Base-by-base conservation (phyloP, 176 grass and related monocot species). In the Carex cristatella region DNA sequence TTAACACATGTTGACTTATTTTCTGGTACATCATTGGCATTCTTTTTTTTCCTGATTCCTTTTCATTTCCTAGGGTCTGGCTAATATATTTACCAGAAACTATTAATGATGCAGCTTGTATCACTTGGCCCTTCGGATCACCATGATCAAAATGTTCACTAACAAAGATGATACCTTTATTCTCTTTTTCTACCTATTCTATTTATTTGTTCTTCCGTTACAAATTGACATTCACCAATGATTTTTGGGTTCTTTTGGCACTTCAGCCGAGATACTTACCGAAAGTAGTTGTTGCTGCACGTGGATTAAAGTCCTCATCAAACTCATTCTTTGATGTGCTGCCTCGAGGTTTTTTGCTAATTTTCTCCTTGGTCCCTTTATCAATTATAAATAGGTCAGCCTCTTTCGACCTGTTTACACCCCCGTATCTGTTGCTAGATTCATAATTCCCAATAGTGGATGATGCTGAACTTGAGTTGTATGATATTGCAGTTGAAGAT, bases 301-400 rank as follows among this genome's bases (percentile, higher is more conserved):
- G 94, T 62, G 88, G 92, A 63, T 97, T 73, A 79, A 97, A 97
- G 16, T 94, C 90, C 1, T 91, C 83, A 13, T 90, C 80, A 55
- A 77, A 40, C 18, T 87, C 57, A 51, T 60, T 58, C 65, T 88
- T 90, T 55, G 67, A 42, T 63, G 74, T 69, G 65, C 28, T 83
- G 23, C 57, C 72, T 27, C 27, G 69, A 78, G 79, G 67, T 73
- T 51, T 42, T 30, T 28, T 46, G 16, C 4, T 87, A n/a, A 38
- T 15, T 11, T 42, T 73, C 69, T 89, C 66, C 63, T 66, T 60
- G 53, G n/a, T 1, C 19, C 44, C 88, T 46, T 81, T 89, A 85
- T 67, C 60, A 54, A 79, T 84, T 16, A 54, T 75, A 66, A 84
- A 87, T 37, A 66, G 63, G n/a, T 81, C 74, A 23, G 65, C 35